These are phyloP conservation scores for Trypanosoma vivax DNA, from an alignment of 208 protist species.

Conservation along the genomic window DNA sequence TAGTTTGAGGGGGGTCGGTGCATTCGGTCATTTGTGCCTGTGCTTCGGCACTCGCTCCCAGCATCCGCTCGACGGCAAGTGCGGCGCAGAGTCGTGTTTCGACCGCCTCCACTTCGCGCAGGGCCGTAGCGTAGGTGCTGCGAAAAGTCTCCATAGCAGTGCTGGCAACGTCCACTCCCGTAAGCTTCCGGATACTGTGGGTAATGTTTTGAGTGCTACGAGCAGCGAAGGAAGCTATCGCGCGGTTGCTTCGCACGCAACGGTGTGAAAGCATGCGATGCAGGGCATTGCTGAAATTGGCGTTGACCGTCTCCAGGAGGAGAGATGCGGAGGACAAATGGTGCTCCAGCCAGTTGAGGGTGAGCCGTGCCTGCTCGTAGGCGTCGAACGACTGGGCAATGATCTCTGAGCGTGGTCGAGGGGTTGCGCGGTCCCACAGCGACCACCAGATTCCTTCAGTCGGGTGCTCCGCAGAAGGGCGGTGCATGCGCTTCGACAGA, in stretches of 20 bases:
- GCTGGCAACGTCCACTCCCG: constrained; percentile 2
- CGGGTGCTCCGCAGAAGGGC: constrained; percentile 8
- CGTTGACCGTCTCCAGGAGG: constrained; percentile 47
- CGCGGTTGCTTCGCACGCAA: constrained; percentile 27
- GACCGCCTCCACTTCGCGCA: constrained; percentile 49
- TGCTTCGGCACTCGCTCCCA: constrained; percentile 17
- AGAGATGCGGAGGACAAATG: constrained; percentile 23
- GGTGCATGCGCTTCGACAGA: constrained; percentile 68
- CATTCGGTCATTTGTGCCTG: constrained; percentile 1
- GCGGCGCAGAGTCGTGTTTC: constrained; percentile 48
- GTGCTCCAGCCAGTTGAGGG: constrained; percentile 51
- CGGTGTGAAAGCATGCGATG: constrained; percentile 65
- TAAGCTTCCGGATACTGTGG: constrained; percentile 19
- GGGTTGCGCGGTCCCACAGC: constrained; percentile 52
- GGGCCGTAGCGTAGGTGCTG: constrained; percentile 26
- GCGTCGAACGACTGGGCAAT: constrained; percentile 33
- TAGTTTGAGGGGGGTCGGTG: constrained; percentile 3
- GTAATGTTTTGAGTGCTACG: constrained; percentile 15
- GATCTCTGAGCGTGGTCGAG: constrained; percentile 47
- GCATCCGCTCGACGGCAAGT: constrained; percentile 43
- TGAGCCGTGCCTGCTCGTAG: constrained; percentile 29
- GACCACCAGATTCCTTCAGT: constrained; percentile 59
- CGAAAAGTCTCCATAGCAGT: constrained; percentile 35
- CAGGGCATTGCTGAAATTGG: constrained; percentile 46
- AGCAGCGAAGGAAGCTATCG: constrained; percentile 27